These are phyloP conservation scores for Mediolabrus comicus DNA, from an alignment of 108 stramenopile genomes.

Conservation along the genomic window DNA sequence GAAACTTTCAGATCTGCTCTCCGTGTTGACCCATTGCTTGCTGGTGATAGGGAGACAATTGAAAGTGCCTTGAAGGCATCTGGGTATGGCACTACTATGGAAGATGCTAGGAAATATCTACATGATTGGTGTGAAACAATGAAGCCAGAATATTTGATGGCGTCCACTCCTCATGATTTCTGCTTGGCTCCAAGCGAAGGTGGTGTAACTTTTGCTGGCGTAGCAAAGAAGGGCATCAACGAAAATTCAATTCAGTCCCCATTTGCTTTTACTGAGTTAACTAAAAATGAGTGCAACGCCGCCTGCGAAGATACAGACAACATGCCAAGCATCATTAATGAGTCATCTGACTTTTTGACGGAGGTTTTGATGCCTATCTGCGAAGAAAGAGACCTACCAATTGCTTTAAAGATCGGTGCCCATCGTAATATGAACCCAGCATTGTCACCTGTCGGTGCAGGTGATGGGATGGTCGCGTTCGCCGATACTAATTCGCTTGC, in stretches of 20 bases:
- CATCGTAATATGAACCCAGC: slow-evolving; percentile 76
- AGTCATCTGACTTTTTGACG: slow-evolving; percentile 70
- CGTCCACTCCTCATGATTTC: slow-evolving; percentile 90
- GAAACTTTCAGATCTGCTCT: slow-evolving; percentile 75
- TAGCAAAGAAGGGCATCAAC: slow-evolving; percentile 54
- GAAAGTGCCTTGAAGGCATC: slow-evolving; percentile 57
- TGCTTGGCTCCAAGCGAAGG: slow-evolving; percentile 31
- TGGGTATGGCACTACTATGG: slow-evolving; percentile 67
- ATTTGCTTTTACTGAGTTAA: slow-evolving; percentile 56
- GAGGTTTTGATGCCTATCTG: slow-evolving; percentile 82
- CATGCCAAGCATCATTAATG: slow-evolving; percentile 68
- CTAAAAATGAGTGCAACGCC: slow-evolving; percentile 17
- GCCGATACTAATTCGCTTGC: slow-evolving; percentile 63
- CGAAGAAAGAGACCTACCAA: slow-evolving; percentile 76
- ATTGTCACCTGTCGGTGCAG: slow-evolving; percentile 48
- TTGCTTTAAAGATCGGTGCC: slow-evolving; percentile 90
- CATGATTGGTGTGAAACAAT: slow-evolving; percentile 83
- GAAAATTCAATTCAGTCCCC: slow-evolving; percentile 63
- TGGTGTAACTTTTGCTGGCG: slow-evolving; percentile 37
- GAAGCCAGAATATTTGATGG: slow-evolving; percentile 88
- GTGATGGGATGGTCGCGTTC: slow-evolving; percentile 88
- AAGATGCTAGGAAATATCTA: slow-evolving; percentile 76
- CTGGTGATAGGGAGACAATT: slow-evolving; percentile 65
- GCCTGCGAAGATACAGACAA: slow-evolving; percentile 56
- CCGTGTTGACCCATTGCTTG: slow-evolving; percentile 87